phyloP scores from a whole-genome alignment of 208 protist species.

The Endotrypanum monterogeii region DNA sequence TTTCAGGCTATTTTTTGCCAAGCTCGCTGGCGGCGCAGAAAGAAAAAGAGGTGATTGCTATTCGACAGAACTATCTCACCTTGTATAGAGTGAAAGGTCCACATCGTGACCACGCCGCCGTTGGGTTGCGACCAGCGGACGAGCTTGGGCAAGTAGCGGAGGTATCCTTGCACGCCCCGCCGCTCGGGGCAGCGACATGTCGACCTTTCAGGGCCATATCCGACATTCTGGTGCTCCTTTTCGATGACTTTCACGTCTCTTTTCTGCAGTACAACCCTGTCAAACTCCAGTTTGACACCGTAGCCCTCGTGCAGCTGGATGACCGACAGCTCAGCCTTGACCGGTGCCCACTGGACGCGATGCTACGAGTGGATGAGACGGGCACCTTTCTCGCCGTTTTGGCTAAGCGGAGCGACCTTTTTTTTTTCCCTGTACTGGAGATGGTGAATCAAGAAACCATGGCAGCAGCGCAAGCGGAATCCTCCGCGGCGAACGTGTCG shows the following conservation, averaged over 20 bases:
- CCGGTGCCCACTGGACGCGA: slow-evolving; percentile 41
- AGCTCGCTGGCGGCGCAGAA: slow-evolving; percentile 27
- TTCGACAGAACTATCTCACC: slow-evolving; percentile 73
- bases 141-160: slow-evolving; percentile 47
- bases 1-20: slow-evolving; percentile 69
- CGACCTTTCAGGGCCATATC: slow-evolving; percentile 49
- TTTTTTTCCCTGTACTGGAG: slow-evolving; percentile 64
- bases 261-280: slow-evolving; percentile 76
- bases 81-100: slow-evolving; percentile 45
- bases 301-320: slow-evolving; percentile 82
- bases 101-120: slow-evolving; percentile 1
- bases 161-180: slow-evolving; percentile 64
- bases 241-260: slow-evolving; percentile 88
- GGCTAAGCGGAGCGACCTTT: slow-evolving; percentile 64
- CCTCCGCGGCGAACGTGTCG: neutral
- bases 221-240: slow-evolving; percentile 73
- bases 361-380: slow-evolving; percentile 76
- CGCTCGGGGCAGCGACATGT: slow-evolving; percentile 49
- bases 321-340: slow-evolving; percentile 59
- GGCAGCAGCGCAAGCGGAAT: slow-evolving; percentile 1
- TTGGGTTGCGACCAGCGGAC: slow-evolving; percentile 7
- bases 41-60: slow-evolving; percentile 56
- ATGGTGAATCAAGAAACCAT: slow-evolving; percentile 16
- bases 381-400: slow-evolving; percentile 70
- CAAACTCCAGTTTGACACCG: slow-evolving; percentile 58